These are phyloP conservation scores for Trametopsis cervina DNA, from an alignment of 768 basidiomycete genomes.

Conservation along the genomic window DNA sequence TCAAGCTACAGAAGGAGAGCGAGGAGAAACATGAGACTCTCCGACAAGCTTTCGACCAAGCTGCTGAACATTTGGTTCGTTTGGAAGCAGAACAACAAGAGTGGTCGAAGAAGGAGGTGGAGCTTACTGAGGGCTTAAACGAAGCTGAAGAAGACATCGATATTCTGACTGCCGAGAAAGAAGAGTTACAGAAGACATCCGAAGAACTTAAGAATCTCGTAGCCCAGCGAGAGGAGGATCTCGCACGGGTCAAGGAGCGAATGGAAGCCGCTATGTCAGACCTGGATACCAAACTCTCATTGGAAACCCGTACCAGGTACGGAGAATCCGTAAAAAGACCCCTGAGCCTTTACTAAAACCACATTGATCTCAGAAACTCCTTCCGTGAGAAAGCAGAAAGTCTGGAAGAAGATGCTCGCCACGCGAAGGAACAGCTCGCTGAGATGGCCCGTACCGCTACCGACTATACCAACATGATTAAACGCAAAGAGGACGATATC, in stretches of 20 bases:
- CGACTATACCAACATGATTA: conserved; percentile 69
- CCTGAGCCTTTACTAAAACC: not conserved
- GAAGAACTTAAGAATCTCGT: conserved; percentile 68
- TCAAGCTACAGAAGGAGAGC: conserved; percentile 69
- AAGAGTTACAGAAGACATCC: conserved; percentile 54
- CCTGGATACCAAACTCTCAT: conserved; percentile 61
- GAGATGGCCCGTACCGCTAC: conserved; percentile 72
- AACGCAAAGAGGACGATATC: conserved; percentile 74
- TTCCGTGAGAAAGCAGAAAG: conserved; percentile 51
- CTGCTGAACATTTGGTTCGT: conserved; percentile 78
- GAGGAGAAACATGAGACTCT: conserved; percentile 74
- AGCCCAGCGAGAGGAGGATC: conserved; percentile 73
- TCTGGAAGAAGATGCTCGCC: conserved; percentile 62
- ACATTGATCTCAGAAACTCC: conserved; percentile 42
- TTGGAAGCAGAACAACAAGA: conserved; percentile 72
- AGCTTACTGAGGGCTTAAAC: conserved; percentile 50
- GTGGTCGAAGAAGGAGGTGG: conserved; percentile 58
- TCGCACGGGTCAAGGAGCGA: conserved; percentile 66
- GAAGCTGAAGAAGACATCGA: conserved; percentile 55
- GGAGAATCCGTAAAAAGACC: conserved; percentile 16
- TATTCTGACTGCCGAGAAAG: conserved; percentile 47
- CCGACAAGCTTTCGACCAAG: conserved; percentile 70
- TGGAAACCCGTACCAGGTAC: conserved; percentile 60
- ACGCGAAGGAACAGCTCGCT: conserved; percentile 67
- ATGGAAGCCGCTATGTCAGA: conserved; percentile 59